Evolutionary conservation across 2,329 filamentous ascomycete species (phyloP).

Genomic region (Pseudogymnoascus sp.): DNA sequence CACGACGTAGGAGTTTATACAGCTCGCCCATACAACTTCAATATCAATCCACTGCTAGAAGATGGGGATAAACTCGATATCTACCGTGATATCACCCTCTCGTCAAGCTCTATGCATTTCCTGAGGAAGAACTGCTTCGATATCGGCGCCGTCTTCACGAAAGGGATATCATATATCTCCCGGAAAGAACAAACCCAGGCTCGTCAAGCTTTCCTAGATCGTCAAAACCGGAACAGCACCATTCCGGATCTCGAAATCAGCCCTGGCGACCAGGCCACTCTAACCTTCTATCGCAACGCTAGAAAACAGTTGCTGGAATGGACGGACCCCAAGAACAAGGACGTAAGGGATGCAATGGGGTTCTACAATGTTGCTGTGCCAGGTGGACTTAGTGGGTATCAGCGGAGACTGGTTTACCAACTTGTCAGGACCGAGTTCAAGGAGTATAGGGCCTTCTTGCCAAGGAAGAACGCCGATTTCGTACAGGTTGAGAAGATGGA

Average conservation of each 20-base stretch:
- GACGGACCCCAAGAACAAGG: background rate
- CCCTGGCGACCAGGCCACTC: slow-evolving; percentile 16
- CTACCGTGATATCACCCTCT: slow-evolving; percentile 47
- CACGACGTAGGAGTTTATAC: slow-evolving; percentile 40
- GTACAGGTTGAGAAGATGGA: slow-evolving; percentile 26
- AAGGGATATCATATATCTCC: slow-evolving; percentile 55
- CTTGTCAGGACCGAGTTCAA: slow-evolving; percentile 55
- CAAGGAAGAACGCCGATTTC: slow-evolving; percentile 20
- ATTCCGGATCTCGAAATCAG: slow-evolving; percentile 22
- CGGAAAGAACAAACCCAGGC: slow-evolving; percentile 45
- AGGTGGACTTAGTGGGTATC: slow-evolving; percentile 43
- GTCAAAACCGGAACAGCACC: slow-evolving; percentile 19
- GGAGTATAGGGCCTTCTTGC: slow-evolving; percentile 16
- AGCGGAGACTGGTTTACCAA: slow-evolving; percentile 58
- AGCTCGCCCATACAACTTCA: slow-evolving; percentile 56
- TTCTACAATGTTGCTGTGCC: slow-evolving; percentile 39
- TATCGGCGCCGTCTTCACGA: slow-evolving; percentile 45
- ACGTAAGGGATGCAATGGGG: slow-evolving; percentile 18
- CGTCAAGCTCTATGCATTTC: slow-evolving; percentile 46
- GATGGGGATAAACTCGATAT: slow-evolving; percentile 43
- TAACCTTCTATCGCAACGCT: slow-evolving; percentile 21
- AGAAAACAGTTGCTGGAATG: slow-evolving; percentile 12
- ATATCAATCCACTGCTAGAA: slow-evolving; percentile 46
- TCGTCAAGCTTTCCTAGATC: slow-evolving; percentile 28
- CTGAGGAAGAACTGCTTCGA: slow-evolving; percentile 49